Conservation (phyloP, 2,329 filamentous ascomycete species). For the Plenodomus lindquistii region DNA sequence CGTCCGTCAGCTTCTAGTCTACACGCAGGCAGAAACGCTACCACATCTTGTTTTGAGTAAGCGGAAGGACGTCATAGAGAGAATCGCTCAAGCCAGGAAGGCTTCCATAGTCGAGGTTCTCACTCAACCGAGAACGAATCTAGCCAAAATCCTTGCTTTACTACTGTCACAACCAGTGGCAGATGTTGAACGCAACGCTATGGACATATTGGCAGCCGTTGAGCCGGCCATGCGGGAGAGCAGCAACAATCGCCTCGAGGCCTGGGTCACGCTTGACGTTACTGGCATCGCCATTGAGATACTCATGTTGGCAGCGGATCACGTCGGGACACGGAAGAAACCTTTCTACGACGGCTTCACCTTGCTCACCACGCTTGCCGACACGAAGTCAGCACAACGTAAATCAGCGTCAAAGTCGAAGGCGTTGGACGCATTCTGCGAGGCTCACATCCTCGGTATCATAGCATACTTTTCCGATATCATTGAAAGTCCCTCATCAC, state of each 20-base stretch:
- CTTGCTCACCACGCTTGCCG: conserved; percentile 50
- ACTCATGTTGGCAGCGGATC: conserved; percentile 76
- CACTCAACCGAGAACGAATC: conserved; percentile 59
- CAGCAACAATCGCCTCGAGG: conserved; percentile 62
- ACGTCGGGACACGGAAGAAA: conserved; percentile 55
- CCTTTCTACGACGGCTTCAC: conserved; percentile 58
- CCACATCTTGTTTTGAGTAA: conserved; percentile 83
- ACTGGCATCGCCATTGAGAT: conserved; percentile 78
- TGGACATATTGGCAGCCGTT: conserved; percentile 69
- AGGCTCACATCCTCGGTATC: conserved; percentile 82
- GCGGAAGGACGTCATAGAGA: conserved; percentile 75
- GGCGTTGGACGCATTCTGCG: conserved; percentile 72
- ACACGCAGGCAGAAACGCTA: conserved; percentile 79
- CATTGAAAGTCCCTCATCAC: conserved; percentile 67
- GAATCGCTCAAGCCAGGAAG: conserved; percentile 72
- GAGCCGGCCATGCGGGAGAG: conserved; percentile 69
- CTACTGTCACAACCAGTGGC: conserved; percentile 63
- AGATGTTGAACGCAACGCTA: conserved; percentile 69
- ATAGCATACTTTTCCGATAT: conserved; percentile 79
- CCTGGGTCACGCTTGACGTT: conserved; percentile 74
- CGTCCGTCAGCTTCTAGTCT: conserved; percentile 71
- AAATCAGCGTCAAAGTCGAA: conserved; percentile 56
- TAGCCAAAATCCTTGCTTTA: conserved; percentile 62
- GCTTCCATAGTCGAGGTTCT: conserved; percentile 63
- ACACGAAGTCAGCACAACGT: conserved; percentile 52